Evolutionary conservation across 2,329 filamentous ascomycete genomes (phyloP), one percentile per base, ranked within the genome.

Genomic region (Elsinoe australis): DNA sequence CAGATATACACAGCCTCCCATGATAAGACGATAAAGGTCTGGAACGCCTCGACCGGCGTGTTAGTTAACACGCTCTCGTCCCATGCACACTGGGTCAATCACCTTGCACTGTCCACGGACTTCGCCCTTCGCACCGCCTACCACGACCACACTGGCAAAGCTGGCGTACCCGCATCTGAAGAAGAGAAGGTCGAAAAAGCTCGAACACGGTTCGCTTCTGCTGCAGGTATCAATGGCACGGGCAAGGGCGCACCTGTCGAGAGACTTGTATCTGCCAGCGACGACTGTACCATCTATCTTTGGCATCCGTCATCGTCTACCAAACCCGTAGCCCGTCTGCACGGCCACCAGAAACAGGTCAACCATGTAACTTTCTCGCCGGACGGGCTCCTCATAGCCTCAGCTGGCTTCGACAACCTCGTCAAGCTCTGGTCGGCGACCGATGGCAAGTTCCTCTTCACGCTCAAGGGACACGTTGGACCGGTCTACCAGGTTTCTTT

Each of bases 341-440:
- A 87, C n/a, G 92, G 92, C 2, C 92, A 98, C 61, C 87, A 95
- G 64, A 96, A 96, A 68, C 86, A 90, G 61, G 89, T 96, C 56
- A 95, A 96, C 64, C 86, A 95, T 62, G 89, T 96, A 39, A 85
- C 83, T 0, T 96, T 96, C 67, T 95, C 87, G 1, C 88, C 90
- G 0, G 89, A 96, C 60, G 90, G 88, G 26, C 74, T 79, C 6
- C 76, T 90, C 51, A 88, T 98, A 58, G 92, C 92, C 6, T 94
- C 85, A 29, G 82, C 86, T 6, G 83, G 83, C 3, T 98, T 90
- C 70, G 92, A 98, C 65, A 98, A 96, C 63, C 86, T 90, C 59
- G 87, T 90, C 57, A 95, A 95, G 68, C 69, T 95, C 19, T 96
- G 89, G 89, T 86, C 82, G 56, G 85, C 83, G 2, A 75, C 78